These are phyloP conservation scores for Monosporascus sp. DNA, from an alignment of 2,329 filamentous ascomycete species.

Conservation along the genomic window DNA sequence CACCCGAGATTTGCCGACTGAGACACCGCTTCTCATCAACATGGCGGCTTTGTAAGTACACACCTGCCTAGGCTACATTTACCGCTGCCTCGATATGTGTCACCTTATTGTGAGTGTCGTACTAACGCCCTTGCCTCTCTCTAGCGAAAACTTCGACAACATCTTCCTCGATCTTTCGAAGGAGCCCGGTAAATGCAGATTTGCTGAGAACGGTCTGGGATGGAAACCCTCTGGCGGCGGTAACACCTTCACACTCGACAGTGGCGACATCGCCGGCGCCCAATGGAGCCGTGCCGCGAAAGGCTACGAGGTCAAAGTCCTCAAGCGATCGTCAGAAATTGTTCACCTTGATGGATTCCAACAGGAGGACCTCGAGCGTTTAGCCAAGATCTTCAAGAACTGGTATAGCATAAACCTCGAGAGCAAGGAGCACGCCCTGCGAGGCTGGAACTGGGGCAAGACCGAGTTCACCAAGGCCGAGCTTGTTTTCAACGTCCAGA, in stretches of 20 bases:
- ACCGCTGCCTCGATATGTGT: neutral
- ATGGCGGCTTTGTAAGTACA: conserved; percentile 24
- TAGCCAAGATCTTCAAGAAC: conserved; percentile 91
- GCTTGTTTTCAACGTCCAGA: conserved; percentile 93
- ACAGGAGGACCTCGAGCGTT: conserved; percentile 86
- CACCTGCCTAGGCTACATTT: neutral
- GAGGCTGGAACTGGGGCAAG: conserved; percentile 99
- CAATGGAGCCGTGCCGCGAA: conserved; percentile 94
- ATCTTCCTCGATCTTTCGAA: conserved; percentile 96
- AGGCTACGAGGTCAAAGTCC: conserved; percentile 89
- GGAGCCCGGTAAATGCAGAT: conserved; percentile 85
- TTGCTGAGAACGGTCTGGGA: conserved; percentile 88
- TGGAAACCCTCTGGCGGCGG: conserved; percentile 88
- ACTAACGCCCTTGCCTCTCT: conserved; percentile 6
- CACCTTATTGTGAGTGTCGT: neutral
- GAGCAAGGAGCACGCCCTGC: conserved; percentile 85
- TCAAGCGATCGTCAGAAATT: conserved; percentile 76
- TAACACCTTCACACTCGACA: conserved; percentile 90
- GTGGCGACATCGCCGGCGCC: conserved; percentile 75
- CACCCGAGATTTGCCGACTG: conserved; percentile 1
- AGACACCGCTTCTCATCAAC: conserved; percentile 4
- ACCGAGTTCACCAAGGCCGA: conserved; percentile 94
- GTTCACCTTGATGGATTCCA: conserved; percentile 94
- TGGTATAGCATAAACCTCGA: conserved; percentile 96
- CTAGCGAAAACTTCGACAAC: conserved; percentile 90